Conservation (phyloP, 1,284 basidiomycete genomes). For the Heterobasidion irregulare region DNA sequence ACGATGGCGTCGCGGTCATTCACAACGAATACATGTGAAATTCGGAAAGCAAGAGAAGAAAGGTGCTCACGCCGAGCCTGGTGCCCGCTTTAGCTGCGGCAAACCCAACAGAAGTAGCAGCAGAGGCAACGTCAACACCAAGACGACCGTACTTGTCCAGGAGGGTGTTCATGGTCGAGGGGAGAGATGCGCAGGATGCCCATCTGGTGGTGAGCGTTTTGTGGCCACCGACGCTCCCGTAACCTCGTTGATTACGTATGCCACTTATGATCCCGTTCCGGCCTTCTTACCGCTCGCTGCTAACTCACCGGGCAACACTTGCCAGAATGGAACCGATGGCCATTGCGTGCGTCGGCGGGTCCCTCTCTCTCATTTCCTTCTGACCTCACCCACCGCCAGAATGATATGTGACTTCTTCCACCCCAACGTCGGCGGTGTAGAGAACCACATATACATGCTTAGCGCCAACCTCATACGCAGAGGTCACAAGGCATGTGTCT, state of each 20-base stretch:
- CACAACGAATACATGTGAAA: conserved; percentile 4
- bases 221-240: neutral
- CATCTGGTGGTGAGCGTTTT: neutral
- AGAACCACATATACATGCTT: conserved; percentile 94
- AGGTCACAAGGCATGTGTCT: conserved; percentile 71
- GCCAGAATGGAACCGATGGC: neutral
- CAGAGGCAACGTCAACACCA: conserved; percentile 55
- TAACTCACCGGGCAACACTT: neutral
- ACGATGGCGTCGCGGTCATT: conserved; percentile 2
- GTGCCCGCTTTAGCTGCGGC: conserved; percentile 60
- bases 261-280: neutral
- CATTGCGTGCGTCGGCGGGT: conserved; percentile 1
- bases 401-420: conserved; percentile 99
- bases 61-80: conserved; percentile 47
- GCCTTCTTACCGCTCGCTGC: no score
- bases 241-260: neutral
- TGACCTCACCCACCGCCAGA: conserved; percentile 27
- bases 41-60: neutral
- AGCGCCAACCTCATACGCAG: conserved; percentile 74
- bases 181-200: neutral
- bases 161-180: conserved; percentile 21
- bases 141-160: conserved; percentile 58
- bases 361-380: no score
- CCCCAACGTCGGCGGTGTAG: conserved; percentile 92
- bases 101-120: conserved; percentile 54